These are phyloP conservation scores for Tetracladium marchalianum DNA, from an alignment of 495 filamentous ascomycete genomes.

Conservation along the genomic window DNA sequence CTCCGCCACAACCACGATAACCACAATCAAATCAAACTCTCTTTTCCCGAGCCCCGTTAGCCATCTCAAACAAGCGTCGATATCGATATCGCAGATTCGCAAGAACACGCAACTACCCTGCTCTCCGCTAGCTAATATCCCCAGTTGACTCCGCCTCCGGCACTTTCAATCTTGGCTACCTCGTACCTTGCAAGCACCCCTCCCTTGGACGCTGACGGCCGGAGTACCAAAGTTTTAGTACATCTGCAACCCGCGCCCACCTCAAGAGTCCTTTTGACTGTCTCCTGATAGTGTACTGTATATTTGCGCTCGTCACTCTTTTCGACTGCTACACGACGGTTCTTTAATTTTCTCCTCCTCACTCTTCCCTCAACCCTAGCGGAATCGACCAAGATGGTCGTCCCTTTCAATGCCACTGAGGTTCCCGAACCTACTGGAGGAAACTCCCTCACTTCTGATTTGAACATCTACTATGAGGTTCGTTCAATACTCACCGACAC, in stretches of 20 bases:
- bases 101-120: no score
- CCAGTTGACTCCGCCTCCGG: no score
- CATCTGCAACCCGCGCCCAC: no score
- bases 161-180: no score
- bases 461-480: conserved; percentile 80
- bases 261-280: no score
- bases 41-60: background rate
- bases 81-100: no score
- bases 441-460: conserved; percentile 59
- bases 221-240: no score
- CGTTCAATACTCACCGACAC: background rate
- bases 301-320: background rate
- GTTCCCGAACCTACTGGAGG: conserved; percentile 45
- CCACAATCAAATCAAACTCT: background rate
- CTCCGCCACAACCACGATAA: background rate
- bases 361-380: background rate
- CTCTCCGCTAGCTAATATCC: no score
- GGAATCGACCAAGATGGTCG: conserved; percentile 30
- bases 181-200: no score
- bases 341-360: background rate
- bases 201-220: no score
- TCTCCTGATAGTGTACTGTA: no score
- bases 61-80: background rate
- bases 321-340: background rate
- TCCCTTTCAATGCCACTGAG: conserved; percentile 51